Evolutionary conservation across 2,329 filamentous ascomycete genomes (phyloP).

Genomic region (Lecanicillium sp.): DNA sequence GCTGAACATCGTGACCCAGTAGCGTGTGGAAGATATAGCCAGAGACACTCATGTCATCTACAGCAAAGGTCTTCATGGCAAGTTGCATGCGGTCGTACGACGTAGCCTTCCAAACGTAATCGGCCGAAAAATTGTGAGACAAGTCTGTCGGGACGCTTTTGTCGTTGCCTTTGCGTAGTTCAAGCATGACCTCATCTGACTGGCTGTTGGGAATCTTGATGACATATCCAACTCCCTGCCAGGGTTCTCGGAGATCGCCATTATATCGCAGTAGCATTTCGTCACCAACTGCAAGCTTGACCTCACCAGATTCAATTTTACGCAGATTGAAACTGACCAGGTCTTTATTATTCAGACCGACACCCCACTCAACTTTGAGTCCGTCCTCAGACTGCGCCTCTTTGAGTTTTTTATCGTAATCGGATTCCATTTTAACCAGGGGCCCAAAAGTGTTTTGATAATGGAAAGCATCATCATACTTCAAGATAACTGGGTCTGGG

Average conservation of each 20-base stretch:
- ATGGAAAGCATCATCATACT: conserved; percentile 95
- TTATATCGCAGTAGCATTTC: conserved; percentile 98
- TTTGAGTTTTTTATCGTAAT: conserved; percentile 98
- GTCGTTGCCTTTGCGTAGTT: conserved; percentile 89
- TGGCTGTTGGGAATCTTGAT: conserved; percentile 99
- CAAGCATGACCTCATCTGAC: conserved; percentile 93
- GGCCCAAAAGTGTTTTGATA: conserved; percentile 99
- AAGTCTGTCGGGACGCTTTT: conserved; percentile 94
- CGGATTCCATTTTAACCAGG: conserved; percentile 96
- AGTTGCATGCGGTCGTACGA: conserved; percentile 99
- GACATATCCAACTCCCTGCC: conserved; percentile 98
- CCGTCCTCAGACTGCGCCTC: conserved; percentile 96
- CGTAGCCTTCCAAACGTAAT: conserved; percentile 99
- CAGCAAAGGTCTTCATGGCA: conserved; percentile 97
- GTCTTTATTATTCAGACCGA: conserved; percentile 95
- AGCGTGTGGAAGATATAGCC: conserved; percentile 98
- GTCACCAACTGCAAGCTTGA: conserved; percentile 94
- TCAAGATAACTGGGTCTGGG: conserved; percentile 81
- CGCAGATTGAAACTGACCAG: conserved; percentile 91
- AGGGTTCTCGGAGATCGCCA: conserved; percentile 81
- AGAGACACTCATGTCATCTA: conserved; percentile 96
- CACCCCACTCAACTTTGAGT: conserved; percentile 89
- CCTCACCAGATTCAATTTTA: conserved; percentile 94
- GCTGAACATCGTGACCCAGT: conserved; percentile 87
- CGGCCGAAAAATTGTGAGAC: conserved; percentile 94